Base-by-base conservation (phyloP, 2,329 filamentous ascomycete species). In the Cladophialophora bantiana region DNA sequence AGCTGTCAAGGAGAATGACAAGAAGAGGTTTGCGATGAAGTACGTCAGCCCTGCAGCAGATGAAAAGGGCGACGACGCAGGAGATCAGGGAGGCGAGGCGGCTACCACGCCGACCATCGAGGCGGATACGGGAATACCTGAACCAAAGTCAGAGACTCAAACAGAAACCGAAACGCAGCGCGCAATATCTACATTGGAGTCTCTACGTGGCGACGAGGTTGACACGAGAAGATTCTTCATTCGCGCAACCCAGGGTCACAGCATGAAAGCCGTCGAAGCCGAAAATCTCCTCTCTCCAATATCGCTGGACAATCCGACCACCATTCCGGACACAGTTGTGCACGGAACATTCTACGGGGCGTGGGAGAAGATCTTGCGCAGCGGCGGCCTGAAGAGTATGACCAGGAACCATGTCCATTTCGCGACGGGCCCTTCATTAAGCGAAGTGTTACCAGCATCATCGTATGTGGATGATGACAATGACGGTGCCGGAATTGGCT, bases 161-260 rank as follows among this genome's bases (percentile, higher is more conserved):
- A 79, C 77, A 12, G 77, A 77, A 35, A 70, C 73, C 53, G 73
- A 77, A 31, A 77, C 72, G 20, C 71, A 76, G 15, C 79, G 77
- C 13, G 72, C 74, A 20, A 74, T 77, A 42, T 77, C 78, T 71
- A 73, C 31, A 73, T 77, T 52, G 76, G 78, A n/a, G 71, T 80
- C 13, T 72, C 48, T 55, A 7, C 26, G 53, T 59, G 54, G 48
- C 31, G 42, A n/a, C 20, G 34, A 40, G 3, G 71, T 74, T 32
- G 68, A 77, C 7, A 82, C 84, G 0, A 84, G 90, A 77, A 84
- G 90, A 77, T 97, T 89, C 82, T 84, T 96, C 36, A 97, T 99
- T 80, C 93, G 95, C 74, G 95, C 95, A 34, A 97, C 96, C 75
- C 95, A 98, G 81, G 95, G 95, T 62, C 95, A 98, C 82, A 93